A percentile compares a stretch with the other conserved stretches of the same genome.
phyloP scores from a whole-genome alignment of 129 eudicot genomes.

The Chrysanthemum makinoi region DNA sequence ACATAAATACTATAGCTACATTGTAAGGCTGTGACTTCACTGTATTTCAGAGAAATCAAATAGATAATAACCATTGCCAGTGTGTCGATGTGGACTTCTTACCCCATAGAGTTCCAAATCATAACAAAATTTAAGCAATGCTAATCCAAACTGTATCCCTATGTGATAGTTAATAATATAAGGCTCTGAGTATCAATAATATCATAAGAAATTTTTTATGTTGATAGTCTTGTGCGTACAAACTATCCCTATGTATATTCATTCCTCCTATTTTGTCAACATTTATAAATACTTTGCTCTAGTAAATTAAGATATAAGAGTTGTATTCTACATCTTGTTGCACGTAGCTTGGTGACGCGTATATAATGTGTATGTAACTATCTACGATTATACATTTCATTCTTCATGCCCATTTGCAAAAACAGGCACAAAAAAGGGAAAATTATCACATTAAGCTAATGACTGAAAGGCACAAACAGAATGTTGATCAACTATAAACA shows the following conservation, averaged over 20 bases:
- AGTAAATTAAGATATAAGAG: background rate
- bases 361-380: background rate
- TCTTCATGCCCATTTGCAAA: background rate
- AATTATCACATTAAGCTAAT: background rate
- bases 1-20: background rate
- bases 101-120: background rate
- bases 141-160: no score
- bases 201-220: no score
- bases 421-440: background rate
- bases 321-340: background rate
- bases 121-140: no score
- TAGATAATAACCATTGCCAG: background rate
- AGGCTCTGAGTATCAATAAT: no score
- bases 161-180: no score
- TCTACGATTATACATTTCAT: background rate
- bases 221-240: no score
- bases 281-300: no score
- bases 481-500: background rate
- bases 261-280: no score
- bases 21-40: background rate
- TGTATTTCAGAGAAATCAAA: background rate
- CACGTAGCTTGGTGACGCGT: no score
- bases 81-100: background rate
- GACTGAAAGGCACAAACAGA: background rate
- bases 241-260: no score